Evolutionary conservation across 2,329 filamentous ascomycete species (phyloP).

Genomic region (Verticillium isaacii): DNA sequence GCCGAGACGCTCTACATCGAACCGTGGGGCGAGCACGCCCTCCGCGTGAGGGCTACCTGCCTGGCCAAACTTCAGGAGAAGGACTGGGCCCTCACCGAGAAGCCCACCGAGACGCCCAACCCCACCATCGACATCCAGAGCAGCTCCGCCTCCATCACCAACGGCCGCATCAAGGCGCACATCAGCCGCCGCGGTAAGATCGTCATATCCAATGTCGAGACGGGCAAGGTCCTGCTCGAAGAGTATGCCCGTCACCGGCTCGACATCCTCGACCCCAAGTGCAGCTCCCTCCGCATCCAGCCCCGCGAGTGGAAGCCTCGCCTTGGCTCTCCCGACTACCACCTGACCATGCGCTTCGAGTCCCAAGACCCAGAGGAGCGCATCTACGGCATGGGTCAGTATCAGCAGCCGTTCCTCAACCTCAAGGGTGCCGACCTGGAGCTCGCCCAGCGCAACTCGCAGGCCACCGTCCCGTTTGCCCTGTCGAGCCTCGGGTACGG

Average conservation of each 20-base stretch:
- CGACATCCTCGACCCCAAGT: slow-evolving; percentile 48
- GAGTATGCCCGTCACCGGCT: slow-evolving; percentile 21
- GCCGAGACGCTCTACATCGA: slow-evolving; percentile 42
- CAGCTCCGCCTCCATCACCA: slow-evolving; percentile 14
- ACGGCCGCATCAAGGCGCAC: slow-evolving; percentile 21
- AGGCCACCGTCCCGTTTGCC: slow-evolving; percentile 60
- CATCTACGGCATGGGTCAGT: slow-evolving; percentile 67
- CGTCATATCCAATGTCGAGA: slow-evolving; percentile 14
- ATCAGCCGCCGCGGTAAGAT: slow-evolving; percentile 21
- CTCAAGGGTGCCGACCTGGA: slow-evolving; percentile 60
- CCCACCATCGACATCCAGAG: slow-evolving; percentile 12
- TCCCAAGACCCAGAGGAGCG: slow-evolving; percentile 48
- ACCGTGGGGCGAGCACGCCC: slow-evolving; percentile 39
- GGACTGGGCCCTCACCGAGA: slow-evolving; percentile 28
- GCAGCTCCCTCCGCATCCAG: slow-evolving; percentile 50
- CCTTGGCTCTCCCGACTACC: slow-evolving; percentile 43
- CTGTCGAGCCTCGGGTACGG: slow-evolving; percentile 58
- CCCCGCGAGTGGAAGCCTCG: slow-evolving; percentile 54
- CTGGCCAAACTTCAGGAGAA: slow-evolving; percentile 22
- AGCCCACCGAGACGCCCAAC: slow-evolving; percentile 2
- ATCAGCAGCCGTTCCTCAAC: slow-evolving; percentile 60
- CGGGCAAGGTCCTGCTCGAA: slow-evolving; percentile 19
- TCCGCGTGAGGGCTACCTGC: slow-evolving; percentile 42
- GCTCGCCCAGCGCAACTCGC: slow-evolving; percentile 62
- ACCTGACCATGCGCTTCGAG: slow-evolving; percentile 55